Percentiles rank a stretch among this genome's conserved stretches.
These are phyloP conservation scores for Buddleja alternifolia DNA, from an alignment of 257 asterid species.

Conservation along the genomic window DNA sequence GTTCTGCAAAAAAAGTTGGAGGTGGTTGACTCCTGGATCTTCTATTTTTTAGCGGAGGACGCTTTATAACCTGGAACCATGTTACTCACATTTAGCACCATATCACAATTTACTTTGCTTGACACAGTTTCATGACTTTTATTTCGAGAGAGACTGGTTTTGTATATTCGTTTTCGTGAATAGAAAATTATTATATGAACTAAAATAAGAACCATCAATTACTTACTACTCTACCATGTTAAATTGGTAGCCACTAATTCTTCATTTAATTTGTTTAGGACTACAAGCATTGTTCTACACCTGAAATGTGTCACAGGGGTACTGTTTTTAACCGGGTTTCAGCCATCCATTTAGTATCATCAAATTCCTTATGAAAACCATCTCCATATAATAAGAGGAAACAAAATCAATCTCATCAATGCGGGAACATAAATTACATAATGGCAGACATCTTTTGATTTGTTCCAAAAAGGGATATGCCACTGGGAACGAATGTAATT, in stretches of 20 bases:
- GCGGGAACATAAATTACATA: too few relatives aligned
- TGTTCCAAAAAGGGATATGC: too few relatives aligned
- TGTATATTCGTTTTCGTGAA: not conserved
- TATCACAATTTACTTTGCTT: constrained; percentile 8
- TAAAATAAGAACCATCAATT: not conserved
- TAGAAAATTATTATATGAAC: not conserved
- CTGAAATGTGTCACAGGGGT: not conserved
- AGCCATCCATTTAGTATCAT: not conserved
- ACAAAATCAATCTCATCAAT: too few relatives aligned
- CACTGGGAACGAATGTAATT: too few relatives aligned
- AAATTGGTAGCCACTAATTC: not conserved
- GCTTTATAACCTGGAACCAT: constrained; percentile 74
- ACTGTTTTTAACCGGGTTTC: not conserved
- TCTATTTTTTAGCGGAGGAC: constrained; percentile 57
- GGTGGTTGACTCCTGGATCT: constrained; percentile 78
- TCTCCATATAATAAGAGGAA: too few relatives aligned
- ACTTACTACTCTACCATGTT: not conserved
- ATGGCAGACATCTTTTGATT: too few relatives aligned
- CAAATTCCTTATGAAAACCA: not conserved
- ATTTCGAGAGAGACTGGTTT: constrained; percentile 1
- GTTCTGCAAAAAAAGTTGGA: constrained; percentile 89
- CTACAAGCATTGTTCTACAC: not conserved
- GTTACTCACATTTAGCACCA: not conserved
- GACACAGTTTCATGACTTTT: too few relatives aligned
- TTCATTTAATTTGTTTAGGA: not conserved